Base-by-base conservation (phyloP, 2,329 filamentous ascomycete genomes). In the Fusarium subglutinans region DNA sequence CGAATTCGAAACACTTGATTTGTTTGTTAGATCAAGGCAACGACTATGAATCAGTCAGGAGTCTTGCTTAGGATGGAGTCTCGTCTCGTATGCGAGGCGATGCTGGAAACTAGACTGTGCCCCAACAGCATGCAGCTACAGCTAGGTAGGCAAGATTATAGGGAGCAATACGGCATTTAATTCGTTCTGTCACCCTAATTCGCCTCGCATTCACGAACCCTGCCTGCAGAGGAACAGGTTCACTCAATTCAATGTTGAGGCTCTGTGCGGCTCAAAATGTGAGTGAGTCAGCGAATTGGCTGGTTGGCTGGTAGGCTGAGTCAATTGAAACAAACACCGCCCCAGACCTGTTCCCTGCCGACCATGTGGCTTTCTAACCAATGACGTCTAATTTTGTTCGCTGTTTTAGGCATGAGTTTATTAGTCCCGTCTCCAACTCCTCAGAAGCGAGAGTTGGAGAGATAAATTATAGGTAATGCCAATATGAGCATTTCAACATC, bases 101-200 rank as follows among this genome's bases (percentile, higher is more conserved):
- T 58, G 37, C 33, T 40, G 22, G 41, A 41, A 26, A 38, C 38
- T 59, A 44, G 45, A 70, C 41, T 66, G 59, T 70, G 66, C 67
- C 67, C 64, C 59, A 43, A 20, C 26, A 53, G 20, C 28, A 44
- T 64, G 41, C 12, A 40, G 15, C 24, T 30, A 40, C 14, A 20
- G 17, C 18, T 38, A n/a, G 20, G 22, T 24, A n/a, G 20, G 24
- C 30, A 43, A 24, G 33, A 51, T 38, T 37, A 37, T 44, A 9
- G 44, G 26, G 11, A n/a, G 9, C 14, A 20, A 30, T 51, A n/a
- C 15, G n/a, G 30, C 15, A 10, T 22, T 28, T 20, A 12, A 24
- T 22, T 35, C 12, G 64, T 45, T 47, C 5, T 30, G 28, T 9
- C 35, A 9, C 26, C 18, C 4, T 11, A 24, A 47, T 9, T 40